Evolutionary conservation across 192 early-diverging fungal genomes (phyloP).

Genomic region (Mortierella claussenii): DNA sequence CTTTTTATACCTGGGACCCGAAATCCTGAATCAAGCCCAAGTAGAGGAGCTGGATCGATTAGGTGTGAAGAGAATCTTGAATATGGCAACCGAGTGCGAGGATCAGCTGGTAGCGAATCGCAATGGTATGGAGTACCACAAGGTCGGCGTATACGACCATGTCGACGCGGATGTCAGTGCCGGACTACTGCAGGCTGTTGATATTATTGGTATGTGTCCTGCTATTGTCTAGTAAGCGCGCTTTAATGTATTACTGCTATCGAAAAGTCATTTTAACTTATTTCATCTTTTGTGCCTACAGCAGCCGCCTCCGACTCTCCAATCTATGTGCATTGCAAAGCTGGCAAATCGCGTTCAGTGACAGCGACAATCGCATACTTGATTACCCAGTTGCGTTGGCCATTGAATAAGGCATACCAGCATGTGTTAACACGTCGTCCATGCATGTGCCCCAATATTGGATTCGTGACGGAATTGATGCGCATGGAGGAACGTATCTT

Average conservation of each 20-base stretch:
- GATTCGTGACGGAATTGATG: slow-evolving; percentile 78
- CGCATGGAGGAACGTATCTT: slow-evolving; percentile 71
- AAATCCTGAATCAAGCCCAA: slow-evolving; percentile 66
- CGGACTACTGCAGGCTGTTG: slow-evolving; percentile 67
- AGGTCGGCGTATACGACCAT: slow-evolving; percentile 68
- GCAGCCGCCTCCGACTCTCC: slow-evolving; percentile 53
- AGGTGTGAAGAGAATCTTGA: slow-evolving; percentile 77
- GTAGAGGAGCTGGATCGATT: slow-evolving; percentile 61
- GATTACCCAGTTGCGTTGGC: slow-evolving; percentile 68
- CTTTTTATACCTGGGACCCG: slow-evolving; percentile 75
- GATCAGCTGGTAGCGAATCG: slow-evolving; percentile 57
- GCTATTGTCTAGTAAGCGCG: no score
- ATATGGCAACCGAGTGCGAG: slow-evolving; percentile 81
- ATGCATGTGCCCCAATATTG: slow-evolving; percentile 81
- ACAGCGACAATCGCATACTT: slow-evolving; percentile 79
- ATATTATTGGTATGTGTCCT: slow-evolving; percentile 71
- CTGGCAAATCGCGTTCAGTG: slow-evolving; percentile 80
- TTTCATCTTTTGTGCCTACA: no score
- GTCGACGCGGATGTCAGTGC: slow-evolving; percentile 73
- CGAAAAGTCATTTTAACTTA: no score
- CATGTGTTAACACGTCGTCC: slow-evolving; percentile 69
- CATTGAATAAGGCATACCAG: slow-evolving; percentile 72
- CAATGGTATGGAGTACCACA: slow-evolving; percentile 55
- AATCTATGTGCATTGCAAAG: slow-evolving; percentile 83
- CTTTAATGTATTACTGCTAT: no score